These are phyloP conservation scores for Eucalyptus urophylla DNA, from an alignment of 345 rosid genomes.

Conservation along the genomic window DNA sequence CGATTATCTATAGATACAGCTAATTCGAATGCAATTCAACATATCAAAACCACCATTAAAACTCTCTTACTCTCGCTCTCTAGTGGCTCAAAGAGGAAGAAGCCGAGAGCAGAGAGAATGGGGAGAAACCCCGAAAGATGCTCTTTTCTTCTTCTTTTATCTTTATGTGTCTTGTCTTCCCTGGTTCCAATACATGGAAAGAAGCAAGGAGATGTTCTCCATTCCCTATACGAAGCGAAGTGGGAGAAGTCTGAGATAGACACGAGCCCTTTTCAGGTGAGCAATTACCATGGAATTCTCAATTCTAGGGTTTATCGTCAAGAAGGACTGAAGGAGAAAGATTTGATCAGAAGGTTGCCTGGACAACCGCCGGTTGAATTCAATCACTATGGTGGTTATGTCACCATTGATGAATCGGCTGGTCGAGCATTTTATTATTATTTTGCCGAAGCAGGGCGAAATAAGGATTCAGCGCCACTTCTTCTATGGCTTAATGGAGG, in stretches of 20 bases:
- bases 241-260: constrained; percentile 3
- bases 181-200: neutral
- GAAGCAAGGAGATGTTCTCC: constrained; percentile 8
- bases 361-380: constrained; percentile 46
- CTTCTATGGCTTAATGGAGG: constrained; percentile 94
- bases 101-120: neutral
- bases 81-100: neutral
- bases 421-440: constrained; percentile 63
- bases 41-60: neutral
- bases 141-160: neutral
- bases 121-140: neutral
- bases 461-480: constrained; percentile 39
- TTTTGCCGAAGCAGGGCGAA: constrained; percentile 38
- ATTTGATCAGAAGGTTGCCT: constrained; percentile 30
- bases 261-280: neutral
- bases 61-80: too few species aligned
- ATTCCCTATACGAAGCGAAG: constrained; percentile 11
- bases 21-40: neutral
- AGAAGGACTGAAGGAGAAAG: constrained; percentile 8
- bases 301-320: neutral
- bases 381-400: constrained; percentile 53
- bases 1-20: neutral
- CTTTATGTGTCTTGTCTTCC: neutral
- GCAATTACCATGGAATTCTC: neutral
- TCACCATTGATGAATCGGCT: constrained; percentile 39